These are phyloP conservation scores for Beauveria asiatica DNA, from an alignment of 2,329 filamentous ascomycete genomes.

Conservation along the genomic window DNA sequence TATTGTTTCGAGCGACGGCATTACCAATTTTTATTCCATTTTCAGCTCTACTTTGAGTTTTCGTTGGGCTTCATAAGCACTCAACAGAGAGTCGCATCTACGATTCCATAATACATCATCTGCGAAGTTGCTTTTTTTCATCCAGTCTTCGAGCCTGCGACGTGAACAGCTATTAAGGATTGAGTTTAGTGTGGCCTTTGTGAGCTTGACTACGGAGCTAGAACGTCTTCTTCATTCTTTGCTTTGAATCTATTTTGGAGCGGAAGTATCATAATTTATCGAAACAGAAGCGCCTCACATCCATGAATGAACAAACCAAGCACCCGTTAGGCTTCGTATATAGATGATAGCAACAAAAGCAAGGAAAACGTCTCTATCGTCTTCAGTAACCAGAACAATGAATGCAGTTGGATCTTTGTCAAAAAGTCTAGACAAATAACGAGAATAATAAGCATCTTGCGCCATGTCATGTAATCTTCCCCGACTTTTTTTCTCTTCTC, in stretches of 20 bases:
- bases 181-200: no score
- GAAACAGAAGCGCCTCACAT: not conserved
- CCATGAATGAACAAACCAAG: no score
- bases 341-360: not conserved
- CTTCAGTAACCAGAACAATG: not conserved
- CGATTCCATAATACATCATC: not conserved
- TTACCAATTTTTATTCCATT: not conserved
- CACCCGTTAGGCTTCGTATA: not conserved
- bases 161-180: no score
- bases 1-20: not conserved
- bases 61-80: not conserved
- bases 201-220: no score
- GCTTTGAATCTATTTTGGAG: no score
- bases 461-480: not conserved
- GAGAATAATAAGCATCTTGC: not conserved
- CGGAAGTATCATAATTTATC: not conserved
- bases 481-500: not conserved
- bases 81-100: not conserved
- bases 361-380: not conserved
- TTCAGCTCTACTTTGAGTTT: not conserved
- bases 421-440: not conserved
- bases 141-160: no score
- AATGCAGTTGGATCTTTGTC: not conserved
- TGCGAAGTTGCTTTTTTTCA: not conserved
- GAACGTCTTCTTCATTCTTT: no score